Evolutionary conservation across 1,139 yeast genomes (phyloP).

Genomic region (Pichiaceae sp.): DNA sequence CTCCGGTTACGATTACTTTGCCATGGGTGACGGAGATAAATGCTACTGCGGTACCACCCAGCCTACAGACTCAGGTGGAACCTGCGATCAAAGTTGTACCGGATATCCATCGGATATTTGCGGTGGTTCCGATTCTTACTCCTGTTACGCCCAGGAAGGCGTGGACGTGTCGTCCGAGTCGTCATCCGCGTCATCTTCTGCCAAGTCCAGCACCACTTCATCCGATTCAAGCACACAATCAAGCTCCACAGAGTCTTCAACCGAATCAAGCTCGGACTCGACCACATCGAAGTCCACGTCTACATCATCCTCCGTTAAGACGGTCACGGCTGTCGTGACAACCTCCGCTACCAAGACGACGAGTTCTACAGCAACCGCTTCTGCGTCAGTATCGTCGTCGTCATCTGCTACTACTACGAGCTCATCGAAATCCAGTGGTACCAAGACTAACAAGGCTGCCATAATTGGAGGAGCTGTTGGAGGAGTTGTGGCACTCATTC

Average conservation of each 20-base stretch:
- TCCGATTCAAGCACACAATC: conserved; percentile 10
- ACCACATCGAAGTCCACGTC: conserved; percentile 17
- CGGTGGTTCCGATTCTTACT: conserved; percentile 36
- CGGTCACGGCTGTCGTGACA: conserved; percentile 11
- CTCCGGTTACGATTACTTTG: conserved; percentile 45
- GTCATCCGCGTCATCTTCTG: conserved; percentile 9
- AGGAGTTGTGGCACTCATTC: conserved; percentile 45
- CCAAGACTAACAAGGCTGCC: conserved; percentile 34
- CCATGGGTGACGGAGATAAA: conserved; percentile 43
- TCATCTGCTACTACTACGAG: conserved; percentile 11
- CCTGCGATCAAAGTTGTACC: conserved; percentile 25
- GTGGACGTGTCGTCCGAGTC: conserved; percentile 11
- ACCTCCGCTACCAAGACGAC: conserved; percentile 14
- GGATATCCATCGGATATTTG: conserved; percentile 30
- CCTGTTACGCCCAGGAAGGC: conserved; percentile 24
- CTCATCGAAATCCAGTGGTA: conserved; percentile 8
- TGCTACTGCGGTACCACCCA: conserved; percentile 59
- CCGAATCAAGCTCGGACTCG: conserved; percentile 12
- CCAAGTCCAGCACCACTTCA: conserved; percentile 7
- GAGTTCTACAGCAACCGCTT: conserved; percentile 10
- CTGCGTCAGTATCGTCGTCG: conserved; percentile 8
- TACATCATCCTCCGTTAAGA: conserved; percentile 6
- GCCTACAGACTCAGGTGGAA: conserved; percentile 35
- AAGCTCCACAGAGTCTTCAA: conserved; percentile 18
- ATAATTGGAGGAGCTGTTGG: conserved; percentile 69